These are phyloP conservation scores for Populus hybrid DNA, from an alignment of 441 rosid species.

Conservation along the genomic window DNA sequence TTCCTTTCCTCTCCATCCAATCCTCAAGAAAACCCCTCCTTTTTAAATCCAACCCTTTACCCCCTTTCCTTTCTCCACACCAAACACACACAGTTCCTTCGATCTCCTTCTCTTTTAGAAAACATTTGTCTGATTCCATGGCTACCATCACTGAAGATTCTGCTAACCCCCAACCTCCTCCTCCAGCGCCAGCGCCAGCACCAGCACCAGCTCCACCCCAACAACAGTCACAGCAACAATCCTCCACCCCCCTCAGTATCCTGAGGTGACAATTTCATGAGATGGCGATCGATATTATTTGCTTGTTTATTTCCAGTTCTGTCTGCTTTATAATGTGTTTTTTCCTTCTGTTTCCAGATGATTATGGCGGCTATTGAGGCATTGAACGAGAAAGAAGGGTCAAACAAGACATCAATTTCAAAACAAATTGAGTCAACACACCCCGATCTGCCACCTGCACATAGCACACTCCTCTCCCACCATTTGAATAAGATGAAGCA, in stretches of 20 bases:
- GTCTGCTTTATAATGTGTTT: neutral
- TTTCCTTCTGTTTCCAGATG: slow-evolving; percentile 33
- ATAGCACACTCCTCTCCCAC: slow-evolving; percentile 50
- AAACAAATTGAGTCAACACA: slow-evolving; percentile 52
- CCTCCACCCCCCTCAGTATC: slow-evolving; percentile 27
- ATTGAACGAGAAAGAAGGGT: slow-evolving; percentile 40
- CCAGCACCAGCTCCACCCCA: slow-evolving; percentile 9
- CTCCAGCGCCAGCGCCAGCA: neutral
- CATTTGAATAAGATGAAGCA: slow-evolving; percentile 62
- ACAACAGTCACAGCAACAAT: neutral
- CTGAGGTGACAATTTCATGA: slow-evolving; percentile 29
- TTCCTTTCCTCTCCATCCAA: slow-evolving; percentile 15
- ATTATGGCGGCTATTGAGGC: slow-evolving; percentile 71
- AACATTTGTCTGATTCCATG: slow-evolving; percentile 4
- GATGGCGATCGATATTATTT: neutral
- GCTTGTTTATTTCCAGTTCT: neutral
- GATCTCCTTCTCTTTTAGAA: neutral
- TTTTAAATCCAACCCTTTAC: slow-evolving; percentile 30
- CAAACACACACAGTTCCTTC: slow-evolving; percentile 17
- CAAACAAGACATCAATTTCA: slow-evolving; percentile 52
- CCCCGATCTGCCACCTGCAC: slow-evolving; percentile 51
- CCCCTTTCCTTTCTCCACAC: slow-evolving; percentile 5
- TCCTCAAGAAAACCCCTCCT: slow-evolving; percentile 15
- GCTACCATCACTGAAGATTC: slow-evolving; percentile 23
- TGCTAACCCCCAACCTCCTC: slow-evolving; percentile 1